Base-by-base conservation (phyloP, 176 grass and related monocot species). In the Zoysia pacifica region DNA sequence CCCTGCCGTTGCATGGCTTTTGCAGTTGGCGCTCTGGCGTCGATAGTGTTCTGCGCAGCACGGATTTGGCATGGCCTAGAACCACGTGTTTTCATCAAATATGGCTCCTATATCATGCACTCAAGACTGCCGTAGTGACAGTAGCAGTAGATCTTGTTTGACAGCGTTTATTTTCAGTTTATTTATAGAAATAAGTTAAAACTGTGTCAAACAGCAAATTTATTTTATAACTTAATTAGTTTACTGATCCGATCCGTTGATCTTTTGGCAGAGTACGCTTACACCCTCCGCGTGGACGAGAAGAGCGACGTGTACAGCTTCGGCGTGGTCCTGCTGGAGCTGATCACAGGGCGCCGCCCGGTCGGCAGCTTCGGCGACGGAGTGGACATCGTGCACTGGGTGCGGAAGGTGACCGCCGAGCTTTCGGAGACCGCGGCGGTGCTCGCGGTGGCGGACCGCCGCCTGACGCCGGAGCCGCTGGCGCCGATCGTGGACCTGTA, bases 371-470 rank as follows among this genome's bases (percentile, higher is more conserved):
- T 97, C 39, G 94, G 94, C 4, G 94, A 97, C 16, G 94, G 94
- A 64, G 91, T 97, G 5, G 94, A 97, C 84, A 97, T 97, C 5
- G 94, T 93, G 18, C 74, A 64, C n/a, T 97, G 94, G 94, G 91
- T 97, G 3, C 88, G 84, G 44, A 97, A 97, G 82, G 92, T 83
- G 7, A 91, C 86, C 0, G 82, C 81, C 0, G 91, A 93, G 81
- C 61, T 93, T 37, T 77, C 87, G 2, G 87, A 87, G 36, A 38
- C 65, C 11, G 83, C 91, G 0, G 81, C 84, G 0, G 86, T 90
- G 0, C 81, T 87, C 15, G 86, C 86, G 1, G 84, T 97, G 11
- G 88, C 88, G 1, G 94, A 97, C 66, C 72, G 48, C 5, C 82
- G 94, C 3, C 79, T 97, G 12, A 61, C 84, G 38, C 73, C 81